These are phyloP conservation scores for Chalciporus piperatus DNA, from an alignment of 768 basidiomycete species.

Conservation along the genomic window DNA sequence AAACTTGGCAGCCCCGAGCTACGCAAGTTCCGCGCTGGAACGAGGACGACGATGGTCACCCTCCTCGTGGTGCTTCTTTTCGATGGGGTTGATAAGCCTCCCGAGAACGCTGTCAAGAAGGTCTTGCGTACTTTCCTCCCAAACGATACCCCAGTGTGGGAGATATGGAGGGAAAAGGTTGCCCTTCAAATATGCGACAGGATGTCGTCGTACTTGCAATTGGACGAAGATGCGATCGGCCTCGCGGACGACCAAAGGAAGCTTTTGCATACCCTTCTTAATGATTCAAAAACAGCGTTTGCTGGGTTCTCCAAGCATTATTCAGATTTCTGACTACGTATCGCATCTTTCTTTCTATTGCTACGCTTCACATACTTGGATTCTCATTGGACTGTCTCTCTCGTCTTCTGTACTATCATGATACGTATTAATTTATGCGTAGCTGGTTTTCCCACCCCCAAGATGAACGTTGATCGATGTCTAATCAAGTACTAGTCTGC, in stretches of 20 bases:
- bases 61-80: constrained; percentile 21
- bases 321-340: too few species aligned
- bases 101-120: neutral
- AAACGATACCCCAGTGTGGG: constrained; percentile 18
- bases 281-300: constrained; percentile 17
- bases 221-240: neutral
- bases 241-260: neutral
- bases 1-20: constrained; percentile 13
- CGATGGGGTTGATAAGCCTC: too few species aligned
- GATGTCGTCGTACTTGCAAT: constrained; percentile 1
- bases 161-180: constrained; percentile 22
- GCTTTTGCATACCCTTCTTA: constrained; percentile 14
- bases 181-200: constrained; percentile 6
- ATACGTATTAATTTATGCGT: too few species aligned
- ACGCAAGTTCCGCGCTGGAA: constrained; percentile 13
- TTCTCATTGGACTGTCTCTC: too few species aligned
- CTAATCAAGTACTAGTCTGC: too few species aligned
- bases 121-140: constrained; percentile 18
- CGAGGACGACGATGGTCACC: constrained; percentile 17
- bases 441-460: too few species aligned
- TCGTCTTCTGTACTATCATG: too few species aligned
- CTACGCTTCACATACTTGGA: too few species aligned
- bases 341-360: too few species aligned
- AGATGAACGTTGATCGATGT: too few species aligned
- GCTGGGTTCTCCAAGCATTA: constrained; percentile 1